Evolutionary conservation across 2,329 filamentous ascomycete species (phyloP).

Genomic region (Helotiales sp.): DNA sequence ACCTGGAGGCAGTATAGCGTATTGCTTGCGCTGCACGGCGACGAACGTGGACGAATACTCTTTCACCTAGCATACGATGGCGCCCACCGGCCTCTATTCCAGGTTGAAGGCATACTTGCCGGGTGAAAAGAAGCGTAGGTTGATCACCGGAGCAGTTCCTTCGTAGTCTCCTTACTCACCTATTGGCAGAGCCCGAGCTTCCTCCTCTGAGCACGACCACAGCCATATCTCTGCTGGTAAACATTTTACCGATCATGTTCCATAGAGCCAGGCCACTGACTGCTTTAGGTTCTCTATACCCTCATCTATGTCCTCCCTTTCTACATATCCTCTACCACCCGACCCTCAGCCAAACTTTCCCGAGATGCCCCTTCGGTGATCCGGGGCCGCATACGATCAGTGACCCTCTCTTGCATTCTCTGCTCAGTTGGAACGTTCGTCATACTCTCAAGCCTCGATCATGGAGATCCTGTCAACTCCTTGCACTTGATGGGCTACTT

Average conservation of each 20-base stretch:
- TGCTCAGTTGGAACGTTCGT: constrained; percentile 67
- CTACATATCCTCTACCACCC: constrained; percentile 77
- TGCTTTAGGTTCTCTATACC: constrained; percentile 71
- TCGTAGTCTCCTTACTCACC: neutral
- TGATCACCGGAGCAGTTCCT: neutral
- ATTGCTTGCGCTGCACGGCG: too few relatives aligned
- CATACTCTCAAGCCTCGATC: constrained; percentile 58
- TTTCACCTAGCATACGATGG: constrained; percentile 21
- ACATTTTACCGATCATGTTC: neutral
- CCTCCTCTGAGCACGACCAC: constrained; percentile 28
- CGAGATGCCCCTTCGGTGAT: constrained; percentile 91
- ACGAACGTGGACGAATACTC: too few relatives aligned
- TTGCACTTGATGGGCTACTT: constrained; percentile 77
- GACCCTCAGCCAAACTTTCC: constrained; percentile 75
- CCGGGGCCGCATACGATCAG: constrained; percentile 77
- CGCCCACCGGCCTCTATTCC: constrained; percentile 27
- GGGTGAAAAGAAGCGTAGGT: constrained; percentile 29
- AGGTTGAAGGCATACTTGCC: constrained; percentile 29
- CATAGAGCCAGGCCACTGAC: neutral
- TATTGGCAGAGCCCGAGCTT: constrained; percentile 24
- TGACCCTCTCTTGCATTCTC: constrained; percentile 70
- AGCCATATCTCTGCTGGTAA: constrained; percentile 30
- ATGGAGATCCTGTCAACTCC: constrained; percentile 51
- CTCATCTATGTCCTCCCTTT: constrained; percentile 87
- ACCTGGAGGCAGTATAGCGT: too few relatives aligned